These are phyloP conservation scores for Lepidium aucheri DNA, from an alignment of 345 rosid genomes.

Conservation along the genomic window DNA sequence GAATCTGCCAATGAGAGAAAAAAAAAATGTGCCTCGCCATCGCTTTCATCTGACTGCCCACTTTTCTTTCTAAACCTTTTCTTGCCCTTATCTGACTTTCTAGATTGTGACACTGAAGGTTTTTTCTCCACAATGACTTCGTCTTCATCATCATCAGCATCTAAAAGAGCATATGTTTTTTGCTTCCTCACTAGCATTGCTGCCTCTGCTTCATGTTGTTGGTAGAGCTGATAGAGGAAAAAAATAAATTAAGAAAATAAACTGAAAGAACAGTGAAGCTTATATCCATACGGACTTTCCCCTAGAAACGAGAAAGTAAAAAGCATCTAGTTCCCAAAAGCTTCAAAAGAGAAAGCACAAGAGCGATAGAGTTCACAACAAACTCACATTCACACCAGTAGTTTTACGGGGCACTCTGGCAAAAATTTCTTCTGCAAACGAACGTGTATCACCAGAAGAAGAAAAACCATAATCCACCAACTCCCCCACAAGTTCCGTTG, in stretches of 20 bases:
- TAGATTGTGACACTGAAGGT: slow-evolving; percentile 36
- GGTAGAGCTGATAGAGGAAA: slow-evolving; percentile 48
- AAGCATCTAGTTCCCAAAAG: background rate
- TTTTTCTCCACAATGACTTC: slow-evolving; percentile 22
- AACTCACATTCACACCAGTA: slow-evolving; percentile 51
- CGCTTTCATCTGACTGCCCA: slow-evolving; percentile 61
- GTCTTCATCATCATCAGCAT: slow-evolving; percentile 58
- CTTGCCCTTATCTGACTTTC: slow-evolving; percentile 37
- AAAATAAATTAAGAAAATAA: background rate
- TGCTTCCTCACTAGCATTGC: slow-evolving; percentile 73
- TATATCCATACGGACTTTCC: background rate
- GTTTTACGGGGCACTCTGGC: slow-evolving; percentile 47
- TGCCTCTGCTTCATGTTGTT: slow-evolving; percentile 81
- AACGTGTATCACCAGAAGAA: slow-evolving; percentile 41
- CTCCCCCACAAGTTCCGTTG: slow-evolving; percentile 42
- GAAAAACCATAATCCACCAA: slow-evolving; percentile 46
- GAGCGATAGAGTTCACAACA: background rate
- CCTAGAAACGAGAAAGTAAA: background rate
- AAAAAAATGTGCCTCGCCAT: slow-evolving; percentile 51
- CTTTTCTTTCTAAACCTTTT: slow-evolving; percentile 85
- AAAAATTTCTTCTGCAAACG: slow-evolving; percentile 53
- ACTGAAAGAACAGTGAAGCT: background rate
- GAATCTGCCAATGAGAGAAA: slow-evolving; percentile 19
- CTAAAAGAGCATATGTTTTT: slow-evolving; percentile 53
- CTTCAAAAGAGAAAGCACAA: background rate